phyloP scores from a whole-genome alignment of 1,139 yeast genomes.

The Debaryomycetaceae sp. region DNA sequence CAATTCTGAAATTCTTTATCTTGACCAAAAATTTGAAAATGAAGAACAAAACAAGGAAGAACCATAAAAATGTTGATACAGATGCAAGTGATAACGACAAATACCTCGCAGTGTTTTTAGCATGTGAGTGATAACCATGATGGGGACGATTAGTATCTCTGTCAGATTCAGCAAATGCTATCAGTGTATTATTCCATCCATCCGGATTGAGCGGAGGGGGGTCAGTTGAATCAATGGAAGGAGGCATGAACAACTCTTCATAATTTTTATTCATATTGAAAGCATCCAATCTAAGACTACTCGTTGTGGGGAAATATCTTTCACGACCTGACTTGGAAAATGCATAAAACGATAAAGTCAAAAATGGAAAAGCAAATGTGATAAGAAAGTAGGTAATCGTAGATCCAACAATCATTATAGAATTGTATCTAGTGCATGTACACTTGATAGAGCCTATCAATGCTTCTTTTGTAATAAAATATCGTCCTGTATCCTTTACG shows the following conservation, averaged over 20 bases:
- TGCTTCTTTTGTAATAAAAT: neutral
- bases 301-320: slow-evolving; percentile 14
- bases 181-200: neutral
- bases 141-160: too few species aligned
- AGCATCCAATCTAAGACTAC: slow-evolving; percentile 19
- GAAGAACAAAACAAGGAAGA: slow-evolving; percentile 27
- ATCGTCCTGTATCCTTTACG: neutral
- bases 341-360: slow-evolving; percentile 39
- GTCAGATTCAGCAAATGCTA: too few species aligned
- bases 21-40: slow-evolving; percentile 26
- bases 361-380: slow-evolving; percentile 44
- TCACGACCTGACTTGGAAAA: slow-evolving; percentile 23
- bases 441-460: neutral
- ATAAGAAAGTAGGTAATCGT: slow-evolving; percentile 20
- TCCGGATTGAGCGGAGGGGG: too few species aligned
- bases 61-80: slow-evolving; percentile 34
- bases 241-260: slow-evolving; percentile 20
- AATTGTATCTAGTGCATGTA: neutral
- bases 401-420: neutral
- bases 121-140: neutral
- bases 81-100: slow-evolving; percentile 22
- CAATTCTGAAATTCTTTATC: slow-evolving; percentile 14
- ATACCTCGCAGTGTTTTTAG: neutral
- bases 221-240: neutral
- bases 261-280: slow-evolving; percentile 27